Conservation (phyloP, 208 protist genomes). For the Trypanosoma rangeli region DNA sequence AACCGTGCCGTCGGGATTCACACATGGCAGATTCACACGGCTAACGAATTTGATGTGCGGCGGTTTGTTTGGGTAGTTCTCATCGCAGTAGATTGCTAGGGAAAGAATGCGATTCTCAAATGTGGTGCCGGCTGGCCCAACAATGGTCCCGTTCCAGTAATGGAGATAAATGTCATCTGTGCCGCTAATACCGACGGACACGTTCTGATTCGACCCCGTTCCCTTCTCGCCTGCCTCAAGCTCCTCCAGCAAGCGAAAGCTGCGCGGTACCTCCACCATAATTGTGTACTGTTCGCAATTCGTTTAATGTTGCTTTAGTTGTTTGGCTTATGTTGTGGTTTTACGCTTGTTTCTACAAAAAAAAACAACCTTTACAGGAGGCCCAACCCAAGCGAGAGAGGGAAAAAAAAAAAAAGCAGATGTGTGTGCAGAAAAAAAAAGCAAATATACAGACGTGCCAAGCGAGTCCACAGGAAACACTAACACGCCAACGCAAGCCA, state of each 20-base stretch:
- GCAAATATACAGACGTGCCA: not conserved
- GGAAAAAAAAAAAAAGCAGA: not conserved
- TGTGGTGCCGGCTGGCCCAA: conserved; percentile 81
- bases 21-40: conserved; percentile 86
- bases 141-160: conserved; percentile 92
- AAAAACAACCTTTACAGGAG: not conserved
- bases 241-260: conserved; percentile 90
- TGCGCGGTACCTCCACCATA: conserved; percentile 92
- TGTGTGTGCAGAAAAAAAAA: not conserved
- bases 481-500: not conserved
- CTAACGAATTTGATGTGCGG: conserved; percentile 85
- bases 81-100: conserved; percentile 88
- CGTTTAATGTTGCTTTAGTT: conserved; percentile 7
- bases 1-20: conserved; percentile 76
- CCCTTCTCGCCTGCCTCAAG: conserved; percentile 92
- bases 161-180: conserved; percentile 90
- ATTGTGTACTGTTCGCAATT: not conserved
- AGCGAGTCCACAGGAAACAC: not conserved
- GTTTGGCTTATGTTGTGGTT: not conserved
- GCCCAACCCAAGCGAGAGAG: not conserved
- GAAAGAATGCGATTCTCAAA: conserved; percentile 91
- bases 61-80: conserved; percentile 85
- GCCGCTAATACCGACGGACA: conserved; percentile 87
- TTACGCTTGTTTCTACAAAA: not conserved
- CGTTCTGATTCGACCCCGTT: conserved; percentile 82